Evolutionary conservation across 768 basidiomycete genomes (phyloP).

Genomic region (Chalciporus chontae): DNA sequence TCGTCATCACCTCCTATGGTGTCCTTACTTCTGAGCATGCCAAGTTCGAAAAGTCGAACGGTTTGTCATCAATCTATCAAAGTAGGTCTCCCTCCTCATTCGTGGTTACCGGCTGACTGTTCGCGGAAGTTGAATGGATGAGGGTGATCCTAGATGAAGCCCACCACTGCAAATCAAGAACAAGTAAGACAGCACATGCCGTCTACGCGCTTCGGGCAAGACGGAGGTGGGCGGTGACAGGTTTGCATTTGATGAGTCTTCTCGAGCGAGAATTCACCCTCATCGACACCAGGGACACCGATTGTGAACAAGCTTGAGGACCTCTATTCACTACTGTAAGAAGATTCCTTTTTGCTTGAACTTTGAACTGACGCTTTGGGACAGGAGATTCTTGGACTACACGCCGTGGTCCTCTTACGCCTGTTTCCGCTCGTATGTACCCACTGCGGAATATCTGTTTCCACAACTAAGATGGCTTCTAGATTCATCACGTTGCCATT

Average conservation of each 20-base stretch:
- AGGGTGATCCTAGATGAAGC: conserved; percentile 90
- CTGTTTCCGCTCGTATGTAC: conserved; percentile 83
- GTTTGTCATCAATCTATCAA: conserved; percentile 64
- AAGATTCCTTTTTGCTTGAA: conserved; percentile 39
- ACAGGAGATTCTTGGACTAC: conserved; percentile 73
- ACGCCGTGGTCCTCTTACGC: conserved; percentile 78
- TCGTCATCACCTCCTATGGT: conserved; percentile 93
- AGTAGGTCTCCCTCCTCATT: conserved; percentile 38
- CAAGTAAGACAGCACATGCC: conserved; percentile 83
- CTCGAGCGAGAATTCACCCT: background rate
- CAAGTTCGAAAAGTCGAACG: conserved; percentile 54
- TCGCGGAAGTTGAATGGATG: conserved; percentile 66
- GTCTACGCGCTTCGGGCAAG: conserved; percentile 80
- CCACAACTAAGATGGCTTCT: conserved; percentile 4
- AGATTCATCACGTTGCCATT: conserved; percentile 93
- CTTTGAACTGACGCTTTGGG: conserved; percentile 4
- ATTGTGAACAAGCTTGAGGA: conserved; percentile 95
- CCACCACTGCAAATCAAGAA: conserved; percentile 88
- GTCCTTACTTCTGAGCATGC: conserved; percentile 86
- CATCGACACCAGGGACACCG: conserved; percentile 63
- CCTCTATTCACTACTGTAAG: conserved; percentile 82
- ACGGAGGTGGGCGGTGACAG: conserved; percentile 89
- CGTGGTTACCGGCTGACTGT: conserved; percentile 5
- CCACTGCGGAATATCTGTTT: background rate
- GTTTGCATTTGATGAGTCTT: conserved; percentile 29